These are phyloP conservation scores for Pueraria montana DNA, from an alignment of 306 rosid species.

Conservation along the genomic window DNA sequence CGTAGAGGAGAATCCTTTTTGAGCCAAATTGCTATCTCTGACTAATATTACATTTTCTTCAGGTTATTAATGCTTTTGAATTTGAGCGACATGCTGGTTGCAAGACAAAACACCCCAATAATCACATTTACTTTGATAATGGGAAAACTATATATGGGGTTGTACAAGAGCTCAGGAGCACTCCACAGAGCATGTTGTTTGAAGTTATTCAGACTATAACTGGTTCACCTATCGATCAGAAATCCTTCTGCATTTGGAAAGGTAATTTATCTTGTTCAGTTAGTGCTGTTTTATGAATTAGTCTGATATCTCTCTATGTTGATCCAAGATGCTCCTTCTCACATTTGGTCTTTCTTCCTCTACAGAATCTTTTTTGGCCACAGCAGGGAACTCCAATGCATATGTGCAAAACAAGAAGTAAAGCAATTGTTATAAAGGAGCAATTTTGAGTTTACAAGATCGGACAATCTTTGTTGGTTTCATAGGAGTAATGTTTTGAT, in stretches of 20 bases:
- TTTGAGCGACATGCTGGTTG: constrained; percentile 90
- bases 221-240: constrained; percentile 81
- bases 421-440: constrained; percentile 54
- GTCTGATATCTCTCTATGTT: constrained; percentile 1
- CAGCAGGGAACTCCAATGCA: constrained; percentile 78
- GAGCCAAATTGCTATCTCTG: constrained; percentile 33
- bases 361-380: constrained; percentile 78
- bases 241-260: constrained; percentile 80
- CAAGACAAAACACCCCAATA: constrained; percentile 88
- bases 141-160: constrained; percentile 88
- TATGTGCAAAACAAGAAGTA: constrained; percentile 69
- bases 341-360: constrained; percentile 17
- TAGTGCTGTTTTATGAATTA: neutral
- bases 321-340: constrained; percentile 35
- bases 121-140: constrained; percentile 85
- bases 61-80: constrained; percentile 85
- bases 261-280: constrained; percentile 44
- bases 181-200: constrained; percentile 76
- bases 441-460: constrained; percentile 44
- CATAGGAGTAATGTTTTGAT: constrained; percentile 47
- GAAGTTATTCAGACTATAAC: constrained; percentile 81
- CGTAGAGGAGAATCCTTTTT: constrained; percentile 30
- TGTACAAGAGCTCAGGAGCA: constrained; percentile 86
- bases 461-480: constrained; percentile 50
- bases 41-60: constrained; percentile 30